These are phyloP conservation scores for Dioscorea dumetorum DNA, from an alignment of 106 monocot species.

Conservation along the genomic window DNA sequence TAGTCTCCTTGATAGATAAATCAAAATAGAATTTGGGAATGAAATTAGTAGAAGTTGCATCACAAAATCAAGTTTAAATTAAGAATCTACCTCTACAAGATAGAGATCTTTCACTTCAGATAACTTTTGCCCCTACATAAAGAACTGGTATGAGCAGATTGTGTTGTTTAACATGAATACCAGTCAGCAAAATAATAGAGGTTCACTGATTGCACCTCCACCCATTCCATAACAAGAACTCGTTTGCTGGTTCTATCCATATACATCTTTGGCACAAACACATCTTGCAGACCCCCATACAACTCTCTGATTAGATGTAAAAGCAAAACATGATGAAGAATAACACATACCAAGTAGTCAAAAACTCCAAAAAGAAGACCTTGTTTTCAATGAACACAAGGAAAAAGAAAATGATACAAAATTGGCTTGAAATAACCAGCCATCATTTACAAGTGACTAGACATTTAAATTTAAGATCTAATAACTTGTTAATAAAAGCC, in stretches of 20 bases:
- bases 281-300: constrained; percentile 72
- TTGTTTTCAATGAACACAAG: too few species aligned
- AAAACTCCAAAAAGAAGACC: too few species aligned
- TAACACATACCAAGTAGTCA: too few species aligned
- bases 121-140: constrained; percentile 66
- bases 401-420: too few species aligned
- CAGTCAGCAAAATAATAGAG: constrained; percentile 2
- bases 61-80: not conserved
- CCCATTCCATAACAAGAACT: constrained; percentile 96
- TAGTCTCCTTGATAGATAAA: not conserved
- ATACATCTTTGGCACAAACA: constrained; percentile 90
- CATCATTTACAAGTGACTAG: too few species aligned
- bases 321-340: not conserved
- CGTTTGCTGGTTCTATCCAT: constrained; percentile 58
- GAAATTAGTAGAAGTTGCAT: not conserved
- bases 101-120: constrained; percentile 85
- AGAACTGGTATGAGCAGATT: not conserved
- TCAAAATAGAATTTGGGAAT: not conserved
- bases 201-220: constrained; percentile 50
- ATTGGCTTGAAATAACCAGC: too few species aligned
- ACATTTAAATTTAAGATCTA: too few species aligned
- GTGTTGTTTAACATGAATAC: too few species aligned
- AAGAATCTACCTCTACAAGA: constrained; percentile 72
- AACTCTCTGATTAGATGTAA: constrained; percentile 49
- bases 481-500: not conserved